These are phyloP conservation scores for Omphalea diandra DNA, from an alignment of 441 rosid species.

Conservation along the genomic window DNA sequence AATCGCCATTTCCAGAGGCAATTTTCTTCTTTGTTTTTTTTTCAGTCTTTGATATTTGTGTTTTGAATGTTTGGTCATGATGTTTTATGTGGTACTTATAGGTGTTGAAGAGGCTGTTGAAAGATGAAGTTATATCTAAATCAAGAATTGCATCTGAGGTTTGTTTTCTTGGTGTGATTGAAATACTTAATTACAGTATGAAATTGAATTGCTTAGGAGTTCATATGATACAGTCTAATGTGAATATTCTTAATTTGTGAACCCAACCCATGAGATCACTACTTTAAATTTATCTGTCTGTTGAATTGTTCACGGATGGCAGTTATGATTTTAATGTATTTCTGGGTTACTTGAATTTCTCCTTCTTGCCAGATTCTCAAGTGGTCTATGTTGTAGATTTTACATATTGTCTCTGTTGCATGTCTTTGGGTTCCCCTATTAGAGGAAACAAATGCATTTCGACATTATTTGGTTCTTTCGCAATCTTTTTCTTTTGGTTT, in stretches of 20 bases:
- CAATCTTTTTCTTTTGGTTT: background rate
- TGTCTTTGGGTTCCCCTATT: background rate
- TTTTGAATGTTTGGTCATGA: background rate
- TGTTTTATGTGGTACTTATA: constrained; percentile 25
- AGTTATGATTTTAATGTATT: no score
- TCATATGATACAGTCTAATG: background rate
- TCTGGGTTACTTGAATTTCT: background rate
- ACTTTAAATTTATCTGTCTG: background rate
- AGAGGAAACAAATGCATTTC: background rate
- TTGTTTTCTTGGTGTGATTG: constrained; percentile 23
- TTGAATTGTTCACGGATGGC: background rate
- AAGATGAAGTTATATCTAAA: constrained; percentile 62
- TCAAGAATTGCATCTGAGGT: constrained; percentile 79
- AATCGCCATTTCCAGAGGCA: constrained; percentile 91
- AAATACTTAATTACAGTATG: background rate
- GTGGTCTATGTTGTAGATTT: background rate
- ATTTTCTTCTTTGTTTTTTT: constrained; percentile 25
- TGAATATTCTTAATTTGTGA: no score
- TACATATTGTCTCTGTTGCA: background rate
- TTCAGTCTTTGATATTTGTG: background rate
- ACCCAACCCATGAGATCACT: no score
- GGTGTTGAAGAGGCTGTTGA: constrained; percentile 82
- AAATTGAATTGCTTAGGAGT: background rate
- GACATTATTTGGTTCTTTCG: background rate
- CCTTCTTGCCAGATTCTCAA: background rate